Evolutionary conservation across 2,329 filamentous ascomycete genomes (phyloP).

Genomic region (Lachnum nothofagi): DNA sequence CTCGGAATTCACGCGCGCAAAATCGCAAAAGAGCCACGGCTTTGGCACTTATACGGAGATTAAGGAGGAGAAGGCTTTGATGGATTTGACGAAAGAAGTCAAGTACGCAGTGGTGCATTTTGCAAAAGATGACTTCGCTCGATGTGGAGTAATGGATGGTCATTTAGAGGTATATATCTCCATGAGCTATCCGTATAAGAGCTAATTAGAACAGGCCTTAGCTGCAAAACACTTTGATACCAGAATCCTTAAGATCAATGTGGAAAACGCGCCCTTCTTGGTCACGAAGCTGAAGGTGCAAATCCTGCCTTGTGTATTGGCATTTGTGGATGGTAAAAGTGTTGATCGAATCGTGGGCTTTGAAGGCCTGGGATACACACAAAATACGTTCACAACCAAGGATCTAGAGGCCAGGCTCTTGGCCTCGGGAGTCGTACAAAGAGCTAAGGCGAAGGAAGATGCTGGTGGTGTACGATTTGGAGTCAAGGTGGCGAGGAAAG

Average conservation of each 20-base stretch:
- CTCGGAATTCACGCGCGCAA: slow-evolving; percentile 48
- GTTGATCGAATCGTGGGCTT: slow-evolving; percentile 55
- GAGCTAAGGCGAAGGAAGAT: slow-evolving; percentile 46
- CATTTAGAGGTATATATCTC: slow-evolving; percentile 33
- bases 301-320: slow-evolving; percentile 54
- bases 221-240: slow-evolving; percentile 55
- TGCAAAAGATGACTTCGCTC: slow-evolving; percentile 38
- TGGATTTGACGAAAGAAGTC: slow-evolving; percentile 41
- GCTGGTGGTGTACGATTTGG: slow-evolving; percentile 34
- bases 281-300: slow-evolving; percentile 53
- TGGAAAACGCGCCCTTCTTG: slow-evolving; percentile 55
- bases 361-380: slow-evolving; percentile 49
- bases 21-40: slow-evolving; percentile 44
- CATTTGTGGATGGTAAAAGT: slow-evolving; percentile 50
- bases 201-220: slow-evolving; percentile 36
- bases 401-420: slow-evolving; percentile 50
- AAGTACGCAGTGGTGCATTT: slow-evolving; percentile 39
- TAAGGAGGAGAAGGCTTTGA: slow-evolving; percentile 52
- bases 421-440: slow-evolving; percentile 44
- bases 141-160: slow-evolving; percentile 38
- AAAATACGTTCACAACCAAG: slow-evolving; percentile 48
- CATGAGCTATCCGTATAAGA: neutral
- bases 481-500: slow-evolving; percentile 30
- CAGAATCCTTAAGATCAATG: slow-evolving; percentile 52
- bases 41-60: slow-evolving; percentile 52